Base-by-base conservation (phyloP, 805 yeast genomes). In the Ogataea philodendri region DNA sequence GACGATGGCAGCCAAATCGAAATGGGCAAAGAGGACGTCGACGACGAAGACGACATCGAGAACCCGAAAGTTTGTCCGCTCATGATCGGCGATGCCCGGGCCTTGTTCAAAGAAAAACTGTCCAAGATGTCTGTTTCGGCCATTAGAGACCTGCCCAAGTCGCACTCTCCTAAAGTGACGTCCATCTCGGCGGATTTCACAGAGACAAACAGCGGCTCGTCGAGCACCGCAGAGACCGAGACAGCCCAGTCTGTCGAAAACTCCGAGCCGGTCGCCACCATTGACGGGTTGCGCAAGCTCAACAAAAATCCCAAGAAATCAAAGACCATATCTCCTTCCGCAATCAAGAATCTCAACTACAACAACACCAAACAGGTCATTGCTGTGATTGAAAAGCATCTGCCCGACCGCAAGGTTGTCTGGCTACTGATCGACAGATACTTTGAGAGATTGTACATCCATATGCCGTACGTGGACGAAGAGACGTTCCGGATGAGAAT, bases 391-490 rank as follows among this genome's bases (percentile, higher is more conserved):
- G 70, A 70, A 44, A 62, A 62, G 37, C 60, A 65, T 34, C 48
- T 81, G 30, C 89, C 89, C 0, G 67, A 62, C 18, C 72, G 73
- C 46, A 67, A 65, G 39, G 67, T 76, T 1, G 65, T 80, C 7
- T 74, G 83, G 75, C 49, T 68, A 28, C 61, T 78, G 31, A 60
- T 81, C 18, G 76, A 78, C 40, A 62, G 78, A 44, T 82, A 74
- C 44, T 82, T 82, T 52, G 67, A 66, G 8, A 65, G 69, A 21
- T 58, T 81, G 5, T 83, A 83, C 52, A 72, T 84, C 9, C 78
- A 72, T 38, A 65, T 81, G 48, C 89, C 93, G 3, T 77, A 72
- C 43, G 58, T 81, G 21, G 87, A 81, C 55, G 86, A 81, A 52
- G 60, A 48, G 34, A 63, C 63, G 7, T 74, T 76, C 52, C 67